These are phyloP conservation scores for Epipyxis sp. DNA, from an alignment of 108 stramenopile species.

Conservation along the genomic window DNA sequence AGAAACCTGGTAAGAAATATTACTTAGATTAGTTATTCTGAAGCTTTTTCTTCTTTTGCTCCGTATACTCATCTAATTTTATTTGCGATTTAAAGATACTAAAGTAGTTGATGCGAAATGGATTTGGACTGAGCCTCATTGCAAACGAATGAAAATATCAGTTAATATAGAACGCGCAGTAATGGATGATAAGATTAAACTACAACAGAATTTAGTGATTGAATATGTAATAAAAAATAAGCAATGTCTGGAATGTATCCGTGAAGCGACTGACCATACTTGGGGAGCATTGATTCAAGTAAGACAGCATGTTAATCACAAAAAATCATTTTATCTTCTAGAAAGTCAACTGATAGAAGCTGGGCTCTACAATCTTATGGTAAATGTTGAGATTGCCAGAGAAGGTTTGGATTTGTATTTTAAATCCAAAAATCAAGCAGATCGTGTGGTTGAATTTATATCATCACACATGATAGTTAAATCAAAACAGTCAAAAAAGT, in stretches of 20 bases:
- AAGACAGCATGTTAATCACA: constrained; percentile 94
- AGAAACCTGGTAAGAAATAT: too few species aligned
- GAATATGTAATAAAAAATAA: constrained; percentile 91
- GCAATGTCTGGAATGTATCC: constrained; percentile 96
- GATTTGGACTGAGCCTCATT: constrained; percentile 99
- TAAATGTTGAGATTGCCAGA: constrained; percentile 71
- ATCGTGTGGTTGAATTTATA: constrained; percentile 84
- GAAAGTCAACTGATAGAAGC: constrained; percentile 98
- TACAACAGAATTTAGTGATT: constrained; percentile 90
- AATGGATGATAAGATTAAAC: constrained; percentile 89
- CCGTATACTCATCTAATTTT: too few species aligned
- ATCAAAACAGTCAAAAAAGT: constrained; percentile 84
- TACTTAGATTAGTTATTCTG: too few species aligned
- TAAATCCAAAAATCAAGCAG: constrained; percentile 83
- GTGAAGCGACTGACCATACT: constrained; percentile 78
- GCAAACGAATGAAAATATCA: constrained; percentile 78
- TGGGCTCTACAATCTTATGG: constrained; percentile 72
- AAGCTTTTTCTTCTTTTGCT: too few species aligned
- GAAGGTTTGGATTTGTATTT: constrained; percentile 99
- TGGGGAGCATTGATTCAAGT: constrained; percentile 97
- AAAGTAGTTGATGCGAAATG: constrained; percentile 93
- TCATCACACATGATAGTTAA: constrained; percentile 75
- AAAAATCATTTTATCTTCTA: constrained; percentile 93
- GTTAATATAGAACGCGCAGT: constrained; percentile 55
- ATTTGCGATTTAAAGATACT: constrained; percentile 58